Conservation (phyloP, 345 rosid genomes). For the Firmiana major region DNA sequence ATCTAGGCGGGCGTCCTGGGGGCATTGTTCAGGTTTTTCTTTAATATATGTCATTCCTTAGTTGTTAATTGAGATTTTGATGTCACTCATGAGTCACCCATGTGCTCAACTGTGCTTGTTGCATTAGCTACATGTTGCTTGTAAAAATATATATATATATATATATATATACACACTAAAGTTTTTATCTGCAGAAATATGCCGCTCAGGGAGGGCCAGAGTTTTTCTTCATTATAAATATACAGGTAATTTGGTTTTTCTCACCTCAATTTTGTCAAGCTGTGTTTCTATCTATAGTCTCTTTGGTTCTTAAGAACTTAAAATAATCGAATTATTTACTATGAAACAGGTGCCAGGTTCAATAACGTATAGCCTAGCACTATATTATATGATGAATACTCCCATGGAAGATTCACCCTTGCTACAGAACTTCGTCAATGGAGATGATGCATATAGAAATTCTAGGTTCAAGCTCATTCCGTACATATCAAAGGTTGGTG, state of each 20-base stretch:
- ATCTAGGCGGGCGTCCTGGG: slow-evolving; percentile 78
- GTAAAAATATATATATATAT: no score
- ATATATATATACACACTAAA: no score
- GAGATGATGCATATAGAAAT: slow-evolving; percentile 79
- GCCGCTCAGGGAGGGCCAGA: slow-evolving; percentile 87
- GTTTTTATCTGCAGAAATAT: slow-evolving; percentile 83
- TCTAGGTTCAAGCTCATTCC: slow-evolving; percentile 42
- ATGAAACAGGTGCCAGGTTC: slow-evolving; percentile 79
- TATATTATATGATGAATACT: slow-evolving; percentile 83
- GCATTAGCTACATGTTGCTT: slow-evolving; percentile 7
- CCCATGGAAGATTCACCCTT: slow-evolving; percentile 74
- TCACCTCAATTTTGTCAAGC: slow-evolving; percentile 2
- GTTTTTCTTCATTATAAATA: slow-evolving; percentile 84
- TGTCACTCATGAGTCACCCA: background rate
- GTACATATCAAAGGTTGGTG: slow-evolving; percentile 82
- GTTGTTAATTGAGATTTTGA: slow-evolving; percentile 1
- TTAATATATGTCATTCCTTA: slow-evolving; percentile 9
- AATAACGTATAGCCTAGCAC: slow-evolving; percentile 76
- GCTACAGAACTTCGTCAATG: slow-evolving; percentile 70
- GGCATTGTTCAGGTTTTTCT: slow-evolving; percentile 80
- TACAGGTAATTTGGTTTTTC: slow-evolving; percentile 49
- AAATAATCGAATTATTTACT: slow-evolving; percentile 16
- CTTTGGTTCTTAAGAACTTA: background rate
- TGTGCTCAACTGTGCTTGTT: slow-evolving; percentile 8
- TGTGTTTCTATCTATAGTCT: background rate